Conservation (phyloP, 2,329 filamentous ascomycete genomes). For the Xylariaceae sp. region DNA sequence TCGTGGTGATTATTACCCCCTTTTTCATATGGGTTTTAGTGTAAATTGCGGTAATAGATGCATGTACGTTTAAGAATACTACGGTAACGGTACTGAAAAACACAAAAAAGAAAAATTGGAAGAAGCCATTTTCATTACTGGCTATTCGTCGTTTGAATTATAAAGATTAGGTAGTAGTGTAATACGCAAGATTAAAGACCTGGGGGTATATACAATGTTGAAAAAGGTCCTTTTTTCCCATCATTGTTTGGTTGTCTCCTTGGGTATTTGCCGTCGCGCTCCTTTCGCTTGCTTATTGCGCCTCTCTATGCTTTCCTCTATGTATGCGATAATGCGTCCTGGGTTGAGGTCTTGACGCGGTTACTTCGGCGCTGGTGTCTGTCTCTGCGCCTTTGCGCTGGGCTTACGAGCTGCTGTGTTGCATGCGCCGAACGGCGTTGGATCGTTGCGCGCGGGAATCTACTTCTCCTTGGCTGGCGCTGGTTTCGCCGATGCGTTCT, state of each 20-base stretch:
- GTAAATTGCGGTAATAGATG: too few species aligned
- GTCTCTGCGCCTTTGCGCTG: background rate
- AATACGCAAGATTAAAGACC: constrained; percentile 13
- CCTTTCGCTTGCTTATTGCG: background rate
- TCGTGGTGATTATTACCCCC: too few species aligned
- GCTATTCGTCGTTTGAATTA: constrained; percentile 12
- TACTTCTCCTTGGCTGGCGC: background rate
- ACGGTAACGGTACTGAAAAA: too few species aligned
- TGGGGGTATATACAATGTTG: constrained; percentile 17
- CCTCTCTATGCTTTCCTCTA: background rate
- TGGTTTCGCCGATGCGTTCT: background rate
- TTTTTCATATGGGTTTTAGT: too few species aligned
- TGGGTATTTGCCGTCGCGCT: background rate
- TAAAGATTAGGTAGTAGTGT: constrained; percentile 12
- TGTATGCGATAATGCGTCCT: background rate
- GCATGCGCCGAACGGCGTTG: background rate
- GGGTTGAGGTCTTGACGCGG: background rate
- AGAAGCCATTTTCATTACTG: too few species aligned
- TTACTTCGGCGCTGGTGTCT: background rate
- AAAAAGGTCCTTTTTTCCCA: background rate
- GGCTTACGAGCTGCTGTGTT: background rate
- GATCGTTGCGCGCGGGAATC: background rate
- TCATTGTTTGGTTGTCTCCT: constrained; percentile 13
- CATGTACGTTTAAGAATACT: too few species aligned
- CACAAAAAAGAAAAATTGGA: too few species aligned